Base-by-base conservation (phyloP, 2,329 filamentous ascomycete genomes). In the Calonectria hongkongensis region DNA sequence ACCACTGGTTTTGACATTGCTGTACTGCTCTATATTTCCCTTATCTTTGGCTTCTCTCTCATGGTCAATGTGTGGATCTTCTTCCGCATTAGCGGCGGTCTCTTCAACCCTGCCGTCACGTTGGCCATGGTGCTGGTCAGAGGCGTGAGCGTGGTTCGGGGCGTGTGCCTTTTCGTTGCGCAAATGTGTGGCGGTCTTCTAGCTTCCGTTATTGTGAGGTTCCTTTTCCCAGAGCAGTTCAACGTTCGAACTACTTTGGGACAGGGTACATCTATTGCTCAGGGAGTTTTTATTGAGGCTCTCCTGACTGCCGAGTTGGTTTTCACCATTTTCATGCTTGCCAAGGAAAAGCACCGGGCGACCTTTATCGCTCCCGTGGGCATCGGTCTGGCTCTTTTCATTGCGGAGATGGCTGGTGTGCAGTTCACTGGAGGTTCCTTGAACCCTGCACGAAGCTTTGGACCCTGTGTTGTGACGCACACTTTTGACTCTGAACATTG, bases 241-340 rank as follows among this genome's bases (percentile, higher is more conserved):
- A 85, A 85, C 48, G 84, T 87, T 2, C 80, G 81, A 12, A 88
- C 87, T 8, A 82, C 79, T 0, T 82, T 88, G 1, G 82, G 82
- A 41, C 82, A 81, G 25, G 83, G 83, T 7, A 84, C 85, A 2
- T 83, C 82, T 15, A 72, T 85, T 3, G 85, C 83, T 2, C 87
- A 88, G 74, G 87, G 87, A n/a, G 80, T 88, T 27, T 85, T 89
- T 70, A 87, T 89, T 47, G 87, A 89, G 74, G 86, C 87, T 74
- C 81, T 89, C 36, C 79, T 88, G 18, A 88, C 87, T 3, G 84
- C 86, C 13, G 85, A 88, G 73, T 74, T 89, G 30, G 82, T 87
- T 16, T 88, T 88, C 69, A 85, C 86, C 13, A 87, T 88, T 66
- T 87, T 88, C 73, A 88, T 88, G 87, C 82, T 88, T n/a, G 87